Evolutionary conservation across 2,329 filamentous ascomycete genomes (phyloP).

Genomic region (Fusarium pilosicola): DNA sequence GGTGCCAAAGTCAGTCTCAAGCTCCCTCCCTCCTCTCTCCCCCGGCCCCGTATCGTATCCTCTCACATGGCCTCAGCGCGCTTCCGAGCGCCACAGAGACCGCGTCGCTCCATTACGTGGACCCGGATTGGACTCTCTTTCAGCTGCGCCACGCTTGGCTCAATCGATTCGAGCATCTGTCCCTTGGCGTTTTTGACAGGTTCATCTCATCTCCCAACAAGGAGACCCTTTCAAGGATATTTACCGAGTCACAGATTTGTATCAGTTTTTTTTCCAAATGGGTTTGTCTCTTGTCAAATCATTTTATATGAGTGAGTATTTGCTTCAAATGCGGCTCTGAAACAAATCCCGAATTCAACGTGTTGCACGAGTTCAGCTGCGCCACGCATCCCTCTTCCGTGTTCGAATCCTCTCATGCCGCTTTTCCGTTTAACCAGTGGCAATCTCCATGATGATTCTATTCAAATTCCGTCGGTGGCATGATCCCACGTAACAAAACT

Average conservation of each 20-base stretch:
- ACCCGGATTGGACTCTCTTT: slow-evolving; percentile 26
- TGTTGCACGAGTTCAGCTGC: slow-evolving; percentile 23
- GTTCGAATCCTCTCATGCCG: slow-evolving; percentile 26
- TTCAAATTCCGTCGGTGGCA: not conserved
- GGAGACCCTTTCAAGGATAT: slow-evolving; percentile 1
- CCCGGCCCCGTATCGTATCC: not conserved
- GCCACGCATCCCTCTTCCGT: slow-evolving; percentile 24
- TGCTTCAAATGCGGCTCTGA: not conserved
- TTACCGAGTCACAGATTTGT: slow-evolving; percentile 17
- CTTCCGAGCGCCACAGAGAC: slow-evolving; percentile 36
- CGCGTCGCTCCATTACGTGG: slow-evolving; percentile 43
- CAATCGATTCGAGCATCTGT: slow-evolving; percentile 12
- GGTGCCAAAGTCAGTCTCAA: slow-evolving; percentile 36
- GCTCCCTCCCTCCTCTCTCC: slow-evolving; percentile 14
- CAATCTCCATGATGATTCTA: not conserved
- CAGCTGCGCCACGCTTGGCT: slow-evolving; percentile 51
- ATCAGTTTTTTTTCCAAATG: not conserved
- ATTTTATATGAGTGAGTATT: not conserved
- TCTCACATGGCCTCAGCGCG: slow-evolving; percentile 39
- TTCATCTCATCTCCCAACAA: slow-evolving; percentile 14
- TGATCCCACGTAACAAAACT: slow-evolving; percentile 9
- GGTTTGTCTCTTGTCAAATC: not conserved
- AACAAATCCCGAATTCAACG: not conserved
- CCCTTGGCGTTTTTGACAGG: slow-evolving; percentile 20
- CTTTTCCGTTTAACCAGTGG: slow-evolving; percentile 28